phyloP scores from a whole-genome alignment of 2,329 filamentous ascomycete species.

The Fusarium tricinctum region DNA sequence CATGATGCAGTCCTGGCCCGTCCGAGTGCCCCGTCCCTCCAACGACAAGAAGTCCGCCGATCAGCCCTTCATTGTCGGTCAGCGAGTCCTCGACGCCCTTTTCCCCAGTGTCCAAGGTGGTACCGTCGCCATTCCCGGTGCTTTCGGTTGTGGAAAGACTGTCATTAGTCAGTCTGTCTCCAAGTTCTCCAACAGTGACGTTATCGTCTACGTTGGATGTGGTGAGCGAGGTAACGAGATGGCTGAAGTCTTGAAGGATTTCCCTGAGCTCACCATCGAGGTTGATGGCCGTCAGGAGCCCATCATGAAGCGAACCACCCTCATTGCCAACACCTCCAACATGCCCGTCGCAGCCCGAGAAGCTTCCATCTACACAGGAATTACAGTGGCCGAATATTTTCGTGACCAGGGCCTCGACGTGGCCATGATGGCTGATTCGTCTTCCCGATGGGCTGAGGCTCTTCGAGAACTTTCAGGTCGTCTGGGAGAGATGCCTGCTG shows the following conservation, averaged over 20 bases:
- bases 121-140: conserved; percentile 97
- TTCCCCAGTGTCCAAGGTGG: conserved; percentile 98
- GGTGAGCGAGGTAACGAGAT: conserved; percentile 99
- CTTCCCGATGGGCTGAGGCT: conserved; percentile 98
- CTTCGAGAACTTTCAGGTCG: conserved; percentile 98
- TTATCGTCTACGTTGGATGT: conserved; percentile 95
- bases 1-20: conserved; percentile 99
- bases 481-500: conserved; percentile 99
- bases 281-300: conserved; percentile 95
- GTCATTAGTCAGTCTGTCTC: conserved; percentile 99
- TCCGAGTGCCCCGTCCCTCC: conserved; percentile 92
- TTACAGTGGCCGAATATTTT: conserved; percentile 96
- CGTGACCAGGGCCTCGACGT: conserved; percentile 97
- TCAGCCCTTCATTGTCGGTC: conserved; percentile 94
- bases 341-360: conserved; percentile 99
- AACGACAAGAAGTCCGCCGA: conserved; percentile 93
- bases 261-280: conserved; percentile 96
- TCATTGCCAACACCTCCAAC: conserved; percentile 99
- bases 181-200: conserved; percentile 99
- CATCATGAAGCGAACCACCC: conserved; percentile 99
- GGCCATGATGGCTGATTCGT: conserved; percentile 99
- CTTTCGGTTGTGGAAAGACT: conserved; percentile 99
- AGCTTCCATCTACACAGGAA: conserved; percentile 97
- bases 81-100: conserved; percentile 94
- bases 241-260: conserved; percentile 99